Conservation (phyloP, 2,329 filamentous ascomycete genomes). For the Fusarium sambucinum region DNA sequence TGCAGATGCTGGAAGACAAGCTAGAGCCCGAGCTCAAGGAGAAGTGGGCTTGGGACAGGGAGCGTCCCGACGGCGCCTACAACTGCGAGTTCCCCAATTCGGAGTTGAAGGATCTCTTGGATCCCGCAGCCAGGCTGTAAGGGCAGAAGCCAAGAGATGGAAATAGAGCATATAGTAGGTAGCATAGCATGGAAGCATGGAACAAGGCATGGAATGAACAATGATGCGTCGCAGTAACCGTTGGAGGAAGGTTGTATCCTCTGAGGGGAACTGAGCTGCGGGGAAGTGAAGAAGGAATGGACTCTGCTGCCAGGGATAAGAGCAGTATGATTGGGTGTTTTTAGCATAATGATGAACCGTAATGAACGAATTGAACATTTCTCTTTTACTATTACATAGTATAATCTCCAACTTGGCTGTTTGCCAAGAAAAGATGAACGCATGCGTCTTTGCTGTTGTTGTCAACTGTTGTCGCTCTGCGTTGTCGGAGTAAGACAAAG, state of each 20-base stretch:
- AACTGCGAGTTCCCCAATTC: slow-evolving; percentile 69
- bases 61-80: slow-evolving; percentile 63
- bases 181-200: slow-evolving; percentile 8
- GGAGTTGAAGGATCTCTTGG: slow-evolving; percentile 67
- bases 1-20: slow-evolving; percentile 64
- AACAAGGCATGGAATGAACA: slow-evolving; percentile 8
- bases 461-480: neutral
- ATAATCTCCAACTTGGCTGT: neutral
- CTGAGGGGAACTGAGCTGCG: slow-evolving; percentile 29
- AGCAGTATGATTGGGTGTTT: slow-evolving; percentile 19
- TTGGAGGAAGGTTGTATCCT: slow-evolving; percentile 14
- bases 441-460: neutral
- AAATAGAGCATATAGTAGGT: neutral
- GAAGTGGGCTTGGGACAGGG: slow-evolving; percentile 71
- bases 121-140: slow-evolving; percentile 50
- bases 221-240: slow-evolving; percentile 3
- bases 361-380: slow-evolving; percentile 32
- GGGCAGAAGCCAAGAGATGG: neutral
- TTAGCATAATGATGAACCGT: slow-evolving; percentile 28
- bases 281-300: slow-evolving; percentile 4
- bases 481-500: slow-evolving; percentile 23
- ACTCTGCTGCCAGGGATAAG: slow-evolving; percentile 12
- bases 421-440: slow-evolving; percentile 13
- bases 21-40: slow-evolving; percentile 58
- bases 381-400: slow-evolving; percentile 1